These are phyloP conservation scores for Linaria vulgaris DNA, from an alignment of 257 asterid species.

Conservation along the genomic window DNA sequence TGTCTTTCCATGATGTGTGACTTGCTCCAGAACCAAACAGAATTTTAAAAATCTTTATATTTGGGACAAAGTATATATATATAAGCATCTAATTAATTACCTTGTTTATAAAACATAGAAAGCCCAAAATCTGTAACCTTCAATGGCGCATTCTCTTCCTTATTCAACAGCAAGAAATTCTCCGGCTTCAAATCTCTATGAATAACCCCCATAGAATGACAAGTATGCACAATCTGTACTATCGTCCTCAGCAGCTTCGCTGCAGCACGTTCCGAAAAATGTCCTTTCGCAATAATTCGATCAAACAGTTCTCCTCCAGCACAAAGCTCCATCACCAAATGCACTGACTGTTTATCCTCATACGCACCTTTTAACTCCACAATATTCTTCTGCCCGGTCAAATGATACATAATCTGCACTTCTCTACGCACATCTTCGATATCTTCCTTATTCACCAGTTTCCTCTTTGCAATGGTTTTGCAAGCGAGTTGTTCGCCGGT, in stretches of 20 bases:
- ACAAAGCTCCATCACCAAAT: slow-evolving; percentile 85
- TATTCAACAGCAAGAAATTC: slow-evolving; percentile 71
- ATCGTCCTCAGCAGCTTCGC: slow-evolving; percentile 79
- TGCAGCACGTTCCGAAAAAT: slow-evolving; percentile 82
- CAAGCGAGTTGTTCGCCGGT: slow-evolving; percentile 78
- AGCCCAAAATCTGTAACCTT: slow-evolving; percentile 93
- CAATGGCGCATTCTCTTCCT: slow-evolving; percentile 78
- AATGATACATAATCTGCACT: slow-evolving; percentile 92
- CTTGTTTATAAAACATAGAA: slow-evolving; percentile 80
- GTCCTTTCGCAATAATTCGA: slow-evolving; percentile 81
- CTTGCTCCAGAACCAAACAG: no score
- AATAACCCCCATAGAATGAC: slow-evolving; percentile 89
- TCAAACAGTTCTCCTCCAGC: slow-evolving; percentile 97
- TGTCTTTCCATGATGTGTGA: no score
- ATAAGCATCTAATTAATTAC: no score
- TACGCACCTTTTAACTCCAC: slow-evolving; percentile 83
- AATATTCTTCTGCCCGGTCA: slow-evolving; percentile 73
- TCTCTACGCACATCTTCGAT: slow-evolving; percentile 83
- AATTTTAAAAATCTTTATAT: no score
- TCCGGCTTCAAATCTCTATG: slow-evolving; percentile 96
- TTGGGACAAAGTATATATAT: no score
- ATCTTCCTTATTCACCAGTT: slow-evolving; percentile 78
- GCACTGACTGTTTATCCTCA: slow-evolving; percentile 88
- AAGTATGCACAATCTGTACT: slow-evolving; percentile 84
- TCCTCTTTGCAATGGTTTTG: slow-evolving; percentile 86